phyloP scores from a whole-genome alignment of 2,329 filamentous ascomycete species.

The Alternaria longipes region DNA sequence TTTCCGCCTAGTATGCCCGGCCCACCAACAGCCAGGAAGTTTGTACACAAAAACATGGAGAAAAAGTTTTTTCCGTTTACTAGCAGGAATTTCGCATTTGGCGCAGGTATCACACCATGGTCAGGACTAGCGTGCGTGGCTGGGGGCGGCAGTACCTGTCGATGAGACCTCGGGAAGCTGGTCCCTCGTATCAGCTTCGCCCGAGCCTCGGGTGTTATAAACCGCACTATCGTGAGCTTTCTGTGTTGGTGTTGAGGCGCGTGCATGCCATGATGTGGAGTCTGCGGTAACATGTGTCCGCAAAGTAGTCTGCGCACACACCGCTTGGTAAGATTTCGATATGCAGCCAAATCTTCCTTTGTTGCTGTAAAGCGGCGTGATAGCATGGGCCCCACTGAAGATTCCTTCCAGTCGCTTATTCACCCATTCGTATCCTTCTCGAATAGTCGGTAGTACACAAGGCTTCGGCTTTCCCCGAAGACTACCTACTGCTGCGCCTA shows the following conservation, averaged over 20 bases:
- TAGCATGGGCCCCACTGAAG: not conserved
- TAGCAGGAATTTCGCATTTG: not conserved
- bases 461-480: slow-evolving; percentile 1
- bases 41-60: not conserved
- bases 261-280: slow-evolving; percentile 2
- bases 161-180: not conserved
- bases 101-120: not conserved
- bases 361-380: not conserved
- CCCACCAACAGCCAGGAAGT: not conserved
- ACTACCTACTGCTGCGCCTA: not conserved
- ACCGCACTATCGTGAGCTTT: slow-evolving; percentile 11
- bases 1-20: slow-evolving; percentile 10
- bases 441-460: not conserved
- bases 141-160: too few relatives aligned
- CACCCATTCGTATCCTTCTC: slow-evolving; percentile 1
- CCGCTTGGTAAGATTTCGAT: not conserved
- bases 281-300: not conserved
- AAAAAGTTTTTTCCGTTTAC: not conserved
- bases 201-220: slow-evolving; percentile 9
- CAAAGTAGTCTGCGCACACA: not conserved
- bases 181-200: slow-evolving; percentile 3
- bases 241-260: slow-evolving; percentile 11
- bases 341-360: slow-evolving; percentile 1
- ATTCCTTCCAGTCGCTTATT: slow-evolving; percentile 1
- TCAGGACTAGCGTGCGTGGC: not conserved